Base-by-base conservation (phyloP, 495 filamentous ascomycete species). In the Aspergillus kassunensis region DNA sequence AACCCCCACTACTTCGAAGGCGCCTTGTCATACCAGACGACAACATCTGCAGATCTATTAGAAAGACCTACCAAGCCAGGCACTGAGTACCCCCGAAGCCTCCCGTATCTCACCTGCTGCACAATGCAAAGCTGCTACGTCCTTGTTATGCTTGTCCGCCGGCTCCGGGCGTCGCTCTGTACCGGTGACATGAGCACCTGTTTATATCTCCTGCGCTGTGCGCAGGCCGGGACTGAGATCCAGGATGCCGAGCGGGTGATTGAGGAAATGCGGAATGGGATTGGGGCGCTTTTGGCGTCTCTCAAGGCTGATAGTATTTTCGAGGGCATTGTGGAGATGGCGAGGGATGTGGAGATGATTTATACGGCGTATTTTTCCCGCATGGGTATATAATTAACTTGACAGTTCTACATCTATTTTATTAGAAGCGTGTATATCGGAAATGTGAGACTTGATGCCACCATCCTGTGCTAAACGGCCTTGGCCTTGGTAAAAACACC, bases 401-500 rank as follows among this genome's bases (percentile, higher is more conserved):
- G n/a, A n/a, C n/a, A n/a, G n/a, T n/a, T n/a, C n/a, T n/a, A n/a
- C n/a, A n/a, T n/a, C n/a, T n/a, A n/a, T n/a, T n/a, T n/a, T n/a
- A n/a, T n/a, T n/a, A n/a, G n/a, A n/a, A n/a, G n/a, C n/a, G n/a
- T n/a, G n/a, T n/a, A n/a, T n/a, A n/a, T n/a, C n/a, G n/a, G n/a
- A n/a, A n/a, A n/a, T n/a, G n/a, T n/a, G n/a, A n/a, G n/a, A n/a
- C n/a, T n/a, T n/a, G n/a, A n/a, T n/a, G n/a, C n/a, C n/a, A n/a
- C n/a, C n/a, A n/a, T n/a, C n/a, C n/a, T n/a, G n/a, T n/a, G n/a
- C n/a, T n/a, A n/a, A n/a, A n/a, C n/a, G n/a, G n/a, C 29, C 45
- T 66, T 71, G 36, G 74, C 70, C 40, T 70, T 70, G 13, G 58
- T 45, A 54, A 78, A 78, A 27, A 60, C 61, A 10, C 49, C 55